Base-by-base conservation (phyloP, 257 asterid species). In the Voacanga thouarsii region DNA sequence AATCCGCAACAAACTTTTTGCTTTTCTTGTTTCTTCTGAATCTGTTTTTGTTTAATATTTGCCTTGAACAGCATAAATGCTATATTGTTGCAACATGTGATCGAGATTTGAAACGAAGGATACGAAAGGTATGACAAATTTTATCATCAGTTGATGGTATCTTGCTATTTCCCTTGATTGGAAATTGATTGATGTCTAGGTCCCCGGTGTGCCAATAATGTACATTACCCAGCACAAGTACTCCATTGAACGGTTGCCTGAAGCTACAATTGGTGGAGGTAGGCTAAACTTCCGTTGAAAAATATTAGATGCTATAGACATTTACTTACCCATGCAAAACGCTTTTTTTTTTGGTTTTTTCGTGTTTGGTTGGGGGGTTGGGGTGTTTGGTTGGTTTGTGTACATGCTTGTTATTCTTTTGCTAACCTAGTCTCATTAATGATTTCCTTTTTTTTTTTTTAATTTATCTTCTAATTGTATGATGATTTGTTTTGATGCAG, bases 241-340 rank as follows among this genome's bases (percentile, higher is more conserved):
- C 79, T 91, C 98, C 65, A 91, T 93, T 50, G 98, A 95, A 82
- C 90, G 98, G 76, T 83, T 95, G 80, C 99, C 98, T 7, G 97
- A 95, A 82, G 99, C 98, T 49, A 92, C 99, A 66, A 84, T 95
- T 15, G 99, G 99, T 15, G 98, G 97, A 86, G 99, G 98, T 95
- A 85, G 45, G 75, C 72, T 64, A 11, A 67, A 37, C 47, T 69
- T 19, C 30, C 3, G 16, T 68, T 21, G 6, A 18, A 19, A 61
- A 6, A 43, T 18, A 55, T 30, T 44, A 41, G 11, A 66, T 26
- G 49, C 43, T 43, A 18, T 44, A 44, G 21, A 18, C 44, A 2
- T 7, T 23, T 26, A 33, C 28, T 73, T 9, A 30, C 30, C 57
- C 21, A 61, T 0, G 16, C 7, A 68, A 18, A 45, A 39, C 41